Percentiles rank a stretch among this genome's conserved stretches.
Conservation (phyloP, 805 yeast genomes). For the Jamesozyma spencerorum region DNA sequence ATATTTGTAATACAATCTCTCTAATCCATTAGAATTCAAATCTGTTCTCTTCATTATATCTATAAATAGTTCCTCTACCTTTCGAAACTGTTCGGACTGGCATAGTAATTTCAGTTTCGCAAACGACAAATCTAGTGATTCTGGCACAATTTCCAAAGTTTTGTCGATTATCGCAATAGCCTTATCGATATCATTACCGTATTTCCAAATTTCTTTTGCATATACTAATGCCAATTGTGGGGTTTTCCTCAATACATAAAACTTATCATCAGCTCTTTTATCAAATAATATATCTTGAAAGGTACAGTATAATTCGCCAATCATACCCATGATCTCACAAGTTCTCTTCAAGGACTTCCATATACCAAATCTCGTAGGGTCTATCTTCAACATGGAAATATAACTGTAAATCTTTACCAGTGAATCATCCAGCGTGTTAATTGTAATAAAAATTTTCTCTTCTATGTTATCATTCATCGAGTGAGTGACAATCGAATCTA, state of each 20-base stretch:
- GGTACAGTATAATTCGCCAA: constrained; percentile 32
- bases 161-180: constrained; percentile 47
- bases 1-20: constrained; percentile 54
- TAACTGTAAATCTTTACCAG: constrained; percentile 36
- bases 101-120: constrained; percentile 63
- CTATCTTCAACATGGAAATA: constrained; percentile 32
- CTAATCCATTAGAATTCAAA: constrained; percentile 23
- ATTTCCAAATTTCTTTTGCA: constrained; percentile 59
- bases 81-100: constrained; percentile 30
- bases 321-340: constrained; percentile 26
- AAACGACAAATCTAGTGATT: constrained; percentile 52
- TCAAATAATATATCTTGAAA: constrained; percentile 45
- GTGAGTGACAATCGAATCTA: constrained; percentile 41
- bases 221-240: constrained; percentile 55
- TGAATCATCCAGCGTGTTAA: constrained; percentile 17
- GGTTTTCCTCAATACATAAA: constrained; percentile 35
- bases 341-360: constrained; percentile 43
- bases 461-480: constrained; percentile 31
- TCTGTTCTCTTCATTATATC: constrained; percentile 30
- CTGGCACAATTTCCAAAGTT: constrained; percentile 38
- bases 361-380: constrained; percentile 37
- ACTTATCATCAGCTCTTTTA: background rate
- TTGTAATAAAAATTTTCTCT: constrained; percentile 10
- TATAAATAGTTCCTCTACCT: constrained; percentile 28
- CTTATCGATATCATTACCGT: constrained; percentile 36